Base-by-base conservation (phyloP, 768 basidiomycete genomes). In the Boletus pseudo-olivaceus region DNA sequence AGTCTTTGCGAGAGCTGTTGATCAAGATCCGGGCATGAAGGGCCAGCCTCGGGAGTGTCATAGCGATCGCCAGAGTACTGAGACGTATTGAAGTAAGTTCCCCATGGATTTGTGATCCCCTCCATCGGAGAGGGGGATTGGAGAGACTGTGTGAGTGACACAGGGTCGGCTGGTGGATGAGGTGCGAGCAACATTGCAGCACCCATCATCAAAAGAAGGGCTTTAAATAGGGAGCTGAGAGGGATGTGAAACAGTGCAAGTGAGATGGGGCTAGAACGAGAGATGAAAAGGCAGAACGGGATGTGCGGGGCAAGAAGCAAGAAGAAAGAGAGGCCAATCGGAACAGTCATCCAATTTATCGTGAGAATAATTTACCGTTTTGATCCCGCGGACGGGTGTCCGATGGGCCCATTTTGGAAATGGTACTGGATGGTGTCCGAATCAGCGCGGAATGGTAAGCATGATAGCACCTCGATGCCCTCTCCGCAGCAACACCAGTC, bases 21-120 rank as follows among this genome's bases (percentile, higher is more conserved):
- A 56, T 66, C 62, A 55, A 64, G 70, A 66, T 70, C 68, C 56
- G 68, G 47, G 2, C 2, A 29, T 29, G 60, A 59, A 34, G 58
- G 32, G 30, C 47, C 55, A 15, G 26, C 20, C 0, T 46, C 46
- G 4, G 52, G 41, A 1, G 20, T 4, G 20, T 54, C 49, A 1
- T 30, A 38, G 9, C 15, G 43, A 50, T 64, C 47, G n/a, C 26
- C 52, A 3, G 49, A 5, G 52, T 11, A 35, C 1, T 54, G 57
- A 5, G 51, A 41, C 14, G 17, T 2, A 39, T 19, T 30, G 43
- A 59, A 60, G 23, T 43, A 44, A 0, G 49, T 26, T 11, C 20
- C 42, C 66, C 62, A 64, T 9, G 62, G 46, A 14, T 42, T 49
- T 6, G 57, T 9, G 39, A 59, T 19, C 1, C n/a, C 9, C 5